Evolutionary conservation across 306 rosid species (phyloP).

Genomic region (Vigna hirtella): DNA sequence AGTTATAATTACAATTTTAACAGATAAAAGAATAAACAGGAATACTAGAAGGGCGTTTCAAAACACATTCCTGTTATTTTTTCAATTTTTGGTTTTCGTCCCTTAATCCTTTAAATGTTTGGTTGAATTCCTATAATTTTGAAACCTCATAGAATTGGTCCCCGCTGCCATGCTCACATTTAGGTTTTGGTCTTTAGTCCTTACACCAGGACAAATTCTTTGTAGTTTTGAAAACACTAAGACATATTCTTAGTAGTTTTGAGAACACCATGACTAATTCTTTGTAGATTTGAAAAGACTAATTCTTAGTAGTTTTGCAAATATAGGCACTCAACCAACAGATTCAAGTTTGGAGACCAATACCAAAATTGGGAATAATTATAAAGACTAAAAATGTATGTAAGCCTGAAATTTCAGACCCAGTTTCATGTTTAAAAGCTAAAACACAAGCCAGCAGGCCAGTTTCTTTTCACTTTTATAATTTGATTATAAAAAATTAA

Average conservation of each 20-base stretch:
- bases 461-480: too few species aligned
- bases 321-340: not conserved
- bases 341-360: not conserved
- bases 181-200: not conserved
- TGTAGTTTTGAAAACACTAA: not conserved
- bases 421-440: not conserved
- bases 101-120: not conserved
- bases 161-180: not conserved
- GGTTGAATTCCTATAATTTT: not conserved
- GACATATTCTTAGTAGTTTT: not conserved
- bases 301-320: not conserved
- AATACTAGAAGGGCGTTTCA: not conserved
- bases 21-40: not conserved
- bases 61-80: not conserved
- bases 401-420: too few species aligned
- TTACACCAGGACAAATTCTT: not conserved
- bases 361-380: not conserved
- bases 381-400: not conserved
- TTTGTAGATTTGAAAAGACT: not conserved
- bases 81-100: not conserved
- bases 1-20: not conserved
- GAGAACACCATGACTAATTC: not conserved
- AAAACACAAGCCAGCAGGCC: too few species aligned
- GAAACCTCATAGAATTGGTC: not conserved
- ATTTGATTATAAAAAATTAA: too few species aligned